Evolutionary conservation across 2,329 filamentous ascomycete genomes (phyloP).

Genomic region (Aspergillus caelatus): DNA sequence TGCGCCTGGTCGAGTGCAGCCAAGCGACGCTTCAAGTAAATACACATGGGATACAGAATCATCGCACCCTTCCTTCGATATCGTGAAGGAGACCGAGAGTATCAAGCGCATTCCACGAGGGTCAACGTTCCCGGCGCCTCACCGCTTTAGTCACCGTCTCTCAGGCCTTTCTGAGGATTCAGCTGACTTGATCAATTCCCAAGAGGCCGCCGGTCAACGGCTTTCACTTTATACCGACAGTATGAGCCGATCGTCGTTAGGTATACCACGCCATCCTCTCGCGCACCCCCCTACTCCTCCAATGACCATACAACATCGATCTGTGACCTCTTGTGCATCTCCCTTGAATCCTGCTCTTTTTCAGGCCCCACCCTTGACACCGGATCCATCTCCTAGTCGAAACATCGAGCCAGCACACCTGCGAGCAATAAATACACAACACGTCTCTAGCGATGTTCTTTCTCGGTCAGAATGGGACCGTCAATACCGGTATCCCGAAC

Average conservation of each 20-base stretch:
- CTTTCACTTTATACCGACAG: conserved; percentile 38
- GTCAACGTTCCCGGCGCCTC: conserved; percentile 40
- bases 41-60: conserved; percentile 39
- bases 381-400: conserved; percentile 45
- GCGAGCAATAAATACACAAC: conserved; percentile 29
- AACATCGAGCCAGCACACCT: conserved; percentile 17
- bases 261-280: conserved; percentile 48
- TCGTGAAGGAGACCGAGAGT: conserved; percentile 55
- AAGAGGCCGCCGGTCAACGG: conserved; percentile 37
- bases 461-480: conserved; percentile 35
- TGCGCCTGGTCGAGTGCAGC: conserved; percentile 27
- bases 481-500: conserved; percentile 17
- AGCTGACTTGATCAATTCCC: conserved; percentile 52
- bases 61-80: conserved; percentile 53
- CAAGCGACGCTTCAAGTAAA: conserved; percentile 31
- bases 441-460: conserved; percentile 37
- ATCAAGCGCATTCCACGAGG: conserved; percentile 51
- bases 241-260: conserved; percentile 40
- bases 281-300: conserved; percentile 51
- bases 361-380: conserved; percentile 43
- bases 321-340: conserved; percentile 35
- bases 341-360: conserved; percentile 36
- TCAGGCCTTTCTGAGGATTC: conserved; percentile 58
- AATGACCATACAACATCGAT: conserved; percentile 45
- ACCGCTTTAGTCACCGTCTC: conserved; percentile 37